Conservation (phyloP, 2,329 filamentous ascomycete species). For the Stagonosporopsis cucurbitacearum region DNA sequence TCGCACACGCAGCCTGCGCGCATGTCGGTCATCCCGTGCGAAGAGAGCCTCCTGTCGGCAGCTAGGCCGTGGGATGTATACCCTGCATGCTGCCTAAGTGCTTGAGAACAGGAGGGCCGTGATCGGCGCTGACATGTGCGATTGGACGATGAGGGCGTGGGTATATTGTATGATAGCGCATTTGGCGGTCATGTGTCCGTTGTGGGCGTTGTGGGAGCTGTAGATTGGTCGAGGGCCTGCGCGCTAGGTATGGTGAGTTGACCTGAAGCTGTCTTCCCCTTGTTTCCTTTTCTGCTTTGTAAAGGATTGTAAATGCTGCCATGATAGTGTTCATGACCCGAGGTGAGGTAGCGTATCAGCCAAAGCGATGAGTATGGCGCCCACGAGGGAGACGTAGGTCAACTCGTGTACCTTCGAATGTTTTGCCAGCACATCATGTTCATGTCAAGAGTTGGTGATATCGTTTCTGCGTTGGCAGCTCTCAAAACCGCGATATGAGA, state of each 20-base stretch:
- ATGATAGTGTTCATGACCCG: no score
- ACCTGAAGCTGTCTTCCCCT: not conserved
- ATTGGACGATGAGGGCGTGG: not conserved
- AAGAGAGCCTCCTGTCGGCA: conserved; percentile 1
- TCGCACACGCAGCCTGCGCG: not conserved
- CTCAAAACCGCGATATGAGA: not conserved
- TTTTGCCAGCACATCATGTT: no score
- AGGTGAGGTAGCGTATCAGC: not conserved
- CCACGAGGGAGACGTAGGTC: not conserved
- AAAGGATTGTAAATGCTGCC: not conserved
- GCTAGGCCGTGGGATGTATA: not conserved
- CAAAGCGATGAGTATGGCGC: not conserved
- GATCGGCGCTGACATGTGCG: not conserved
- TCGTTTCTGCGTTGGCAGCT: not conserved
- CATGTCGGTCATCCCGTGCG: not conserved
- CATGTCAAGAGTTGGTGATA: not conserved
- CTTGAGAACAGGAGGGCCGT: not conserved
- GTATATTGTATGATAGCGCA: not conserved
- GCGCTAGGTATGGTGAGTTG: not conserved
- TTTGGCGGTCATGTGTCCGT: not conserved
- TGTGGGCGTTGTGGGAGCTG: not conserved
- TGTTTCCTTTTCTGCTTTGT: not conserved
- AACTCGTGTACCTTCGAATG: not conserved
- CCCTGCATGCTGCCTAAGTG: not conserved
- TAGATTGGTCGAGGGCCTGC: not conserved